Evolutionary conservation across 441 rosid genomes (phyloP).

Genomic region (Theobroma grandiflorum): DNA sequence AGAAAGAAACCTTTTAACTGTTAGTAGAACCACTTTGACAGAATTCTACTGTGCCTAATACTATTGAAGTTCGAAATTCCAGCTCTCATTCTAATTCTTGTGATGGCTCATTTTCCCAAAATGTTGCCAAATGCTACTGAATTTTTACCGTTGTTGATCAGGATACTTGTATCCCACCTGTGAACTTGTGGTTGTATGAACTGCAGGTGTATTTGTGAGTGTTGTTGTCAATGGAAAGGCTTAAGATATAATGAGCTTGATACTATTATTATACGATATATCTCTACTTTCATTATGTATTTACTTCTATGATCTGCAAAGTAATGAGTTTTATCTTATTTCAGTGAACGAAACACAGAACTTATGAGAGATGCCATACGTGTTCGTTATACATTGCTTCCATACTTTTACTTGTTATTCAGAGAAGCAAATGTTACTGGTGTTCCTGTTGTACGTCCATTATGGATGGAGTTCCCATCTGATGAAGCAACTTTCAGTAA

Average conservation of each 20-base stretch:
- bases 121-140: background rate
- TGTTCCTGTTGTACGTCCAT: constrained; percentile 84
- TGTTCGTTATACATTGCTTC: constrained; percentile 85
- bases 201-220: background rate
- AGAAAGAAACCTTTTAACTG: constrained; percentile 12
- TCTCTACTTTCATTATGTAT: constrained; percentile 5
- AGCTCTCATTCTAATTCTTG: background rate
- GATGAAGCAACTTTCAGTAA: constrained; percentile 87
- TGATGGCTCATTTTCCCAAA: background rate
- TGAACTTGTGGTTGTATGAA: constrained; percentile 9
- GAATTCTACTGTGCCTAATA: constrained; percentile 2
- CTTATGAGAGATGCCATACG: constrained; percentile 94
- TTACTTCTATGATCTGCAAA: constrained; percentile 17
- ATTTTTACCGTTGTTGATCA: background rate
- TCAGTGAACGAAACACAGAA: constrained; percentile 83
- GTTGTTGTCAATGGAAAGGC: constrained; percentile 13
- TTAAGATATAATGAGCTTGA: constrained; percentile 1
- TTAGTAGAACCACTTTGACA: background rate
- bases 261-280: background rate
- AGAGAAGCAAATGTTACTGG: constrained; percentile 94
- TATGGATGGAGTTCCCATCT: constrained; percentile 99
- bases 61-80: constrained; percentile 13
- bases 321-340: constrained; percentile 35
- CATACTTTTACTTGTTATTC: constrained; percentile 91
- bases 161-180: background rate